Evolutionary conservation across 2,329 filamentous ascomycete species (phyloP).

Genomic region (Stagonosporopsis vannaccii): DNA sequence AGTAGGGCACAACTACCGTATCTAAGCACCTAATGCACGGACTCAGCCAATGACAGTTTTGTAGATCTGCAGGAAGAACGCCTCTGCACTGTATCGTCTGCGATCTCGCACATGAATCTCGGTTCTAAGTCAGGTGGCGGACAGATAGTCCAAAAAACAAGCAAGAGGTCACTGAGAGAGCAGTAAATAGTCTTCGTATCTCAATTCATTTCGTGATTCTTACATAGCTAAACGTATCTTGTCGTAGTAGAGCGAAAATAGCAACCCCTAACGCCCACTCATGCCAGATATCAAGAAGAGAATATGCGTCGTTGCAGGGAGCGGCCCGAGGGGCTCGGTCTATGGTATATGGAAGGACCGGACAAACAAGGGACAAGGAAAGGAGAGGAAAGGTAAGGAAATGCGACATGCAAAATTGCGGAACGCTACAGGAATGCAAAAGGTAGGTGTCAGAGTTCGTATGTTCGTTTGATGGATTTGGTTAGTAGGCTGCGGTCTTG

Average conservation of each 20-base stretch:
- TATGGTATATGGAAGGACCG: conserved; percentile 13
- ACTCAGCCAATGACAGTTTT: too few relatives aligned
- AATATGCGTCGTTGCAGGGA: conserved; percentile 4
- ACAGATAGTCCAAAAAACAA: too few relatives aligned
- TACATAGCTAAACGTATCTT: background rate
- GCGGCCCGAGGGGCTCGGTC: conserved; percentile 2
- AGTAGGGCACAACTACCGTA: too few relatives aligned
- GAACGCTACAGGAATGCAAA: conserved; percentile 7
- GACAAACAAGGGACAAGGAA: background rate
- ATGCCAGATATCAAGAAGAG: background rate
- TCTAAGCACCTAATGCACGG: too few relatives aligned
- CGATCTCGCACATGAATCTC: too few relatives aligned
- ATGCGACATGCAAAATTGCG: conserved; percentile 7
- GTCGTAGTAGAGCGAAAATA: background rate
- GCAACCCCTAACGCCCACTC: background rate
- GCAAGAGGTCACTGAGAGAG: too few relatives aligned
- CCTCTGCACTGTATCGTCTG: too few relatives aligned
- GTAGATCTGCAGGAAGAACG: too few relatives aligned
- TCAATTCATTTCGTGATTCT: background rate
- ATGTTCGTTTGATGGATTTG: background rate
- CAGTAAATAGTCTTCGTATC: background rate
- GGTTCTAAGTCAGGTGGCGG: too few relatives aligned
- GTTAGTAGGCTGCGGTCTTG: conserved; percentile 32
- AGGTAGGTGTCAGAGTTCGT: background rate
- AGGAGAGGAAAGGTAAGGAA: background rate